These are phyloP conservation scores for Yamadazyma scolyti DNA, from an alignment of 805 yeast species.

Conservation along the genomic window DNA sequence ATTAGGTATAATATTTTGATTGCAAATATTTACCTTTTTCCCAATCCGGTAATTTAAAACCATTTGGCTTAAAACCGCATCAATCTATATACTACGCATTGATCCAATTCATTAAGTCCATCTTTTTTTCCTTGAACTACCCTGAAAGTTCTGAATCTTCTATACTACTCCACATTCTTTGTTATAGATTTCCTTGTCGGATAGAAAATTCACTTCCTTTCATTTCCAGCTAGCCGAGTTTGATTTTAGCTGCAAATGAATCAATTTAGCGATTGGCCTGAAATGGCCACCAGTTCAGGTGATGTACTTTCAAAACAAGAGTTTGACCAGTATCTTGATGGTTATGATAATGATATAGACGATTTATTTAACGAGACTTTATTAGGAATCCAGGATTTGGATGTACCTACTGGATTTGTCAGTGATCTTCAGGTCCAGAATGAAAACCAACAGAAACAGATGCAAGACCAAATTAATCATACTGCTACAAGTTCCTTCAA, in stretches of 20 bases:
- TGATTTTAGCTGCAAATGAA: too few species aligned
- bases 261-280: constrained; percentile 28
- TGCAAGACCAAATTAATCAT: constrained; percentile 4
- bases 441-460: constrained; percentile 7
- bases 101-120: constrained; percentile 3
- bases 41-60: constrained; percentile 15
- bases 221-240: too few species aligned
- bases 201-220: too few species aligned
- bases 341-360: constrained; percentile 46
- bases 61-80: constrained; percentile 8
- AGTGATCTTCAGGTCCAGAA: constrained; percentile 16
- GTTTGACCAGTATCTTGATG: constrained; percentile 42
- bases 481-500: constrained; percentile 11
- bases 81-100: constrained; percentile 8
- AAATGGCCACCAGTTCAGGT: constrained; percentile 24
- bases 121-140: constrained; percentile 1
- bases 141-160: constrained; percentile 2
- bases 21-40: constrained; percentile 21
- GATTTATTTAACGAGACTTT: constrained; percentile 55
- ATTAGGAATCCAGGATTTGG: constrained; percentile 56
- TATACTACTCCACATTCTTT: too few species aligned
- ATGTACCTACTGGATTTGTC: constrained; percentile 50
- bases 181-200: too few species aligned
- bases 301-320: constrained; percentile 54
- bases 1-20: too few species aligned